phyloP scores from a whole-genome alignment of 2,329 filamentous ascomycete species.

The Aspergillus piperis region DNA sequence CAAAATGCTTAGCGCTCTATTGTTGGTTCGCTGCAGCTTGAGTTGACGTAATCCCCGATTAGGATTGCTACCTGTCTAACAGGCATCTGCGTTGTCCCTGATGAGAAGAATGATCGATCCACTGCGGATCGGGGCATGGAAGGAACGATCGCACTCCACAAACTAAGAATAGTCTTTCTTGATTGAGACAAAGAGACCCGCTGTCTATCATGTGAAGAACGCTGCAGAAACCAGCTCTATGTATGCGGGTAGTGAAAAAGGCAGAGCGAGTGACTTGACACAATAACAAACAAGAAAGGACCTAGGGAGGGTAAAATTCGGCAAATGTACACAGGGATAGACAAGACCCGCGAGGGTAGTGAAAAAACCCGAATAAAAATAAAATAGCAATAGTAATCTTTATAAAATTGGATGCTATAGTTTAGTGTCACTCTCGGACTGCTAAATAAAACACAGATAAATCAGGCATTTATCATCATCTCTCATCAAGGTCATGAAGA shows the following conservation, averaged over 20 bases:
- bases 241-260: neutral
- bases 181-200: neutral
- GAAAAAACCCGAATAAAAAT: neutral
- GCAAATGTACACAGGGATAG: neutral
- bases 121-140: neutral
- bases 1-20: too few species aligned
- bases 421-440: slow-evolving; percentile 32
- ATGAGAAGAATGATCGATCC: neutral
- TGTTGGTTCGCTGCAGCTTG: neutral
- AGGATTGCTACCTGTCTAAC: neutral
- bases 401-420: slow-evolving; percentile 36
- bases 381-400: slow-evolving; percentile 11
- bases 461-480: slow-evolving; percentile 47
- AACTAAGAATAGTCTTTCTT: neutral
- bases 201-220: neutral
- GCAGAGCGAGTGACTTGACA: neutral
- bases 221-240: neutral
- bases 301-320: neutral
- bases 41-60: neutral
- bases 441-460: slow-evolving; percentile 36
- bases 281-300: too few species aligned
- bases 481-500: slow-evolving; percentile 48
- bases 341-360: neutral
- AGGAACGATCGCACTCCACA: neutral
- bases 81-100: neutral